Evolutionary conservation across 179 eudicot species (phyloP), one percentile per base, ranked within the genome.

Genomic region (Dionaea muscipula): DNA sequence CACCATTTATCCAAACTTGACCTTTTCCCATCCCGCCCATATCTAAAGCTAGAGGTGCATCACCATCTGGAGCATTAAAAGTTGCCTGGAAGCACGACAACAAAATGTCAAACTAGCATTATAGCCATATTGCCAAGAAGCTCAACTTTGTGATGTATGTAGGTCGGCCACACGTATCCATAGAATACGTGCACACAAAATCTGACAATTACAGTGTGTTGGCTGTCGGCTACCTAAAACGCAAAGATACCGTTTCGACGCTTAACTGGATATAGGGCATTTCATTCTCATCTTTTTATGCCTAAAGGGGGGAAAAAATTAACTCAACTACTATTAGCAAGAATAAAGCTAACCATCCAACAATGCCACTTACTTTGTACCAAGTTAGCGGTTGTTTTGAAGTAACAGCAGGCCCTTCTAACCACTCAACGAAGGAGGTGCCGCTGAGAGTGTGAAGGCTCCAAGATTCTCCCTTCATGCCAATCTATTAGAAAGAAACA

Each of bases 1-100:
- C 79, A 33, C 97, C 97, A 13, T 90, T 90, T 57, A 90, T 76
- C 97, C 97, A 90, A 15, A 83, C 75, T 68, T 90, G 94, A 68
- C 97, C 97, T 72, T 90, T 90, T 39, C 97, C 83, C 97, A 90
- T 90, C 55, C 69, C 82, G 25, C 76, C 75, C 97, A 90, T 81
- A 44, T 90, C 97, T 66, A 90, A 70, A 20, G 97, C 97, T 66
- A 90, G 80, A 22, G 97, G 97, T 47, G 79, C 95, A 31, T 77
- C 66, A 47, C 93, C 95, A n/a, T 38, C 60, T 27, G 97, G 94
- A 63, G 86, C 89, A 73, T 76, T 74, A 67, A 90, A 90, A 47
- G 59, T 75, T 4, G 94, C 80, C 97, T 90, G 83, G 7, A 63
- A 60, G 12, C 26, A 27, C 23, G 24, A 54, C 49, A 55, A 28